A percentile compares a stretch with the other conserved stretches of the same genome.
phyloP scores from a whole-genome alignment of 129 eudicot species.

The Chrysanthemum makinoi region DNA sequence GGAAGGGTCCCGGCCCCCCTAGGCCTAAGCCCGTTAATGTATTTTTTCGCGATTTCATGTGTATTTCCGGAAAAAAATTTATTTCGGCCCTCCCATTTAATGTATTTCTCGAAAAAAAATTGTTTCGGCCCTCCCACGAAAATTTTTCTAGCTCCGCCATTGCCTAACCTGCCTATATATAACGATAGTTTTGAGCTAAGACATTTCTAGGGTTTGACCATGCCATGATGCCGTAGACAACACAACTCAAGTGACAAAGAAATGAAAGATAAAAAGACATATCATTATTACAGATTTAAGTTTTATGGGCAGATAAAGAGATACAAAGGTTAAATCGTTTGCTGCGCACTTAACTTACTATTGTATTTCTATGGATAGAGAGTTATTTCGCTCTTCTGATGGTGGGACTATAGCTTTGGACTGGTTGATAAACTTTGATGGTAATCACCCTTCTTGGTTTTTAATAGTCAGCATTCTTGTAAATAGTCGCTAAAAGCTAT shows the following conservation, averaged over 20 bases:
- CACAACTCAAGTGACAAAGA: neutral
- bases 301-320: neutral
- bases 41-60: too few relatives aligned
- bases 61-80: too few relatives aligned
- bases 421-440: slow-evolving; percentile 55
- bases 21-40: too few relatives aligned
- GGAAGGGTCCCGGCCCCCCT: too few relatives aligned
- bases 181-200: neutral
- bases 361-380: slow-evolving; percentile 36
- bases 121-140: too few relatives aligned
- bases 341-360: neutral
- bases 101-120: too few relatives aligned
- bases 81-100: too few relatives aligned
- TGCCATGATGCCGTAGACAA: neutral
- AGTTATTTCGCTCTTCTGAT: slow-evolving; percentile 57
- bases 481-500: neutral
- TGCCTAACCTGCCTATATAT: neutral
- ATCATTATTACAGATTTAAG: neutral
- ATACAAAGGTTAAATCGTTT: neutral
- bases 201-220: neutral
- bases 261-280: neutral
- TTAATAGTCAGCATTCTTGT: slow-evolving; percentile 1
- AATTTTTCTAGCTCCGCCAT: too few relatives aligned
- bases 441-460: slow-evolving; percentile 31
- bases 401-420: slow-evolving; percentile 91